Evolutionary conservation across 805 yeast species (phyloP).

Genomic region (Ogataea ramenticola): DNA sequence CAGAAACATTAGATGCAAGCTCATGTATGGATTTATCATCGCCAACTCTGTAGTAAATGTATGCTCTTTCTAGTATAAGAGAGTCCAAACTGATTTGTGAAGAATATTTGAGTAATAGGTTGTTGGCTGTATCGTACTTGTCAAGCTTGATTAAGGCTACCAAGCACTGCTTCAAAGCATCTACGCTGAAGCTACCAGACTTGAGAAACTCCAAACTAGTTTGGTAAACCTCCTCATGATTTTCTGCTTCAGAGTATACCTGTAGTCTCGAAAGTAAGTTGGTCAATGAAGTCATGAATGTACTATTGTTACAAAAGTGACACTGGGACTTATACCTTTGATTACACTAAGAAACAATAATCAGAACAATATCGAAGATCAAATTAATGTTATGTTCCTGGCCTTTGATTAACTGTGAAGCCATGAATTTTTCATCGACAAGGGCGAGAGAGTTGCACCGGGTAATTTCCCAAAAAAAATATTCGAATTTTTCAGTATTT

Average conservation of each 20-base stretch:
- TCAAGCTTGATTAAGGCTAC: conserved; percentile 57
- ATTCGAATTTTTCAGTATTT: too few relatives aligned
- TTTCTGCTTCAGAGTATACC: conserved; percentile 28
- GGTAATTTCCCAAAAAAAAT: background rate
- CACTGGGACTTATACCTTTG: too few relatives aligned
- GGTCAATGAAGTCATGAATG: conserved; percentile 18
- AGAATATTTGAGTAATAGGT: conserved; percentile 28
- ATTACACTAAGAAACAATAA: too few relatives aligned
- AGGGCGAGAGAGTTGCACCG: too few relatives aligned
- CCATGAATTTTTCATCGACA: background rate
- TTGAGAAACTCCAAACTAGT: conserved; percentile 21
- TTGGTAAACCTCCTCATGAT: conserved; percentile 27
- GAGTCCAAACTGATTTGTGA: conserved; percentile 21
- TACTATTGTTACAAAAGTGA: background rate
- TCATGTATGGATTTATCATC: conserved; percentile 19
- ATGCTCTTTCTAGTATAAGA: conserved; percentile 45
- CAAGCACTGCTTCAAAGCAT: conserved; percentile 34
- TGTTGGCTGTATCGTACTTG: conserved; percentile 41
- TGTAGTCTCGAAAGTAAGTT: conserved; percentile 28
- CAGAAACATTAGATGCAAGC: conserved; percentile 9
- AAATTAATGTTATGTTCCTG: too few relatives aligned
- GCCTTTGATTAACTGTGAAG: too few relatives aligned
- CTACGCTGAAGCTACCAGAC: conserved; percentile 19
- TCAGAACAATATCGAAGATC: too few relatives aligned
- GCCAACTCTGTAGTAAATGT: conserved; percentile 49